A percentile compares a stretch with the other conserved stretches of the same genome.
Conservation (phyloP, 73 alveolate genomes). For the Paramecium pentaurelia region DNA sequence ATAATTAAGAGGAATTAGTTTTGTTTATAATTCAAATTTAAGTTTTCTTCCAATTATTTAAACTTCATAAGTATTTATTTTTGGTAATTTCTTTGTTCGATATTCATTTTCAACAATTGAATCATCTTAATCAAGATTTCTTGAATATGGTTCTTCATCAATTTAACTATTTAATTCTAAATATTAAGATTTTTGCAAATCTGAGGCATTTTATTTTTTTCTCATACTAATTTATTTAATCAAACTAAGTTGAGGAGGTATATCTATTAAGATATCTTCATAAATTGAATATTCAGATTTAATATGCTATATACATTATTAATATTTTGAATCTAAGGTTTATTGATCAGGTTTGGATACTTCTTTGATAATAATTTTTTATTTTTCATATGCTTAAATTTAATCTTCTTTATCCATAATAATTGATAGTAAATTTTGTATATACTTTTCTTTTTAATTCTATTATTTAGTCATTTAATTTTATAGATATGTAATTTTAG, state of each 20-base stretch:
- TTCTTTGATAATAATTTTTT: not conserved
- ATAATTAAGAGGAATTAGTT: not conserved
- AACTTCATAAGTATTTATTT: not conserved
- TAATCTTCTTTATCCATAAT: not conserved
- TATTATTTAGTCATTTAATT: not conserved
- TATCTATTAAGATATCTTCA: not conserved
- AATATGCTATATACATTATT: not conserved
- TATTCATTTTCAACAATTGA: not conserved
- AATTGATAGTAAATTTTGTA: not conserved
- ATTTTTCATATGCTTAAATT: not conserved
- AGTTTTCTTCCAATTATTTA: conserved; percentile 18
- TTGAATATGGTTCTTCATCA: not conserved
- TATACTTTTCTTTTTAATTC: not conserved
- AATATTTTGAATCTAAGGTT: not conserved
- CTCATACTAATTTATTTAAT: not conserved
- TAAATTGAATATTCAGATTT: not conserved
- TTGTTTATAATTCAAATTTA: not conserved
- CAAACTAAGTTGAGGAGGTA: not conserved
- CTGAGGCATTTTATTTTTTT: not conserved
- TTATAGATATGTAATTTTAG: not conserved
- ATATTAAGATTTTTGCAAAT: not conserved
- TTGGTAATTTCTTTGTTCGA: not conserved
- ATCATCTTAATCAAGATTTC: not conserved
- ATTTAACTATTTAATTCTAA: not conserved
- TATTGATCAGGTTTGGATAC: not conserved